Conservation (phyloP, 208 protist species). For the Acanthamoeba culbertsoni region DNA sequence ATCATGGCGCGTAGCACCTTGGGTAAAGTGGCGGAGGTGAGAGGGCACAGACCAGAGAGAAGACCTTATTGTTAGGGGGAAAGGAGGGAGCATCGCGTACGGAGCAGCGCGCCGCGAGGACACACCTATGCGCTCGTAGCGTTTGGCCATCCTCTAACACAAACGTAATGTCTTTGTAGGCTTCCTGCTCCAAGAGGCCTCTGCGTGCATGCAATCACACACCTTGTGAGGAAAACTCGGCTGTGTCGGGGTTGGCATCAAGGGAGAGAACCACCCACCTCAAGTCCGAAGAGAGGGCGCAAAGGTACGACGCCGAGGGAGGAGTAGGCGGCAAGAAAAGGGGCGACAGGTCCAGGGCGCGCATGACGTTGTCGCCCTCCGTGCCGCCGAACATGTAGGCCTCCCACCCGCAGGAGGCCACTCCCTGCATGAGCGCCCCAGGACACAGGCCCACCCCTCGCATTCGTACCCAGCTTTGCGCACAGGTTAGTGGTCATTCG, state of each 20-base stretch:
- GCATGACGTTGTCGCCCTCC: not conserved
- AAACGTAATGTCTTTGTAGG: not conserved
- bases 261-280: too few relatives aligned
- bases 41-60: too few relatives aligned
- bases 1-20: not conserved
- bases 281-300: not conserved
- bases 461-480: not conserved
- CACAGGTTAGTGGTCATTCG: not conserved
- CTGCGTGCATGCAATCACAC: not conserved
- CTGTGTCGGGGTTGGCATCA: too few relatives aligned
- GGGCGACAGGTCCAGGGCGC: not conserved
- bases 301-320: not conserved
- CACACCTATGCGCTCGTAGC: not conserved
- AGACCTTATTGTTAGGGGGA: not conserved
- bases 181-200: not conserved
- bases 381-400: not conserved
- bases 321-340: not conserved
- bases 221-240: not conserved
- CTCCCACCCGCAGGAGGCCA: not conserved
- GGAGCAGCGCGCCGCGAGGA: not conserved
- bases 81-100: not conserved
- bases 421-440: not conserved
- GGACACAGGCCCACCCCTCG: not conserved
- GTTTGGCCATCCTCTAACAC: not conserved
- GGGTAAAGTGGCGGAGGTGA: too few relatives aligned